phyloP scores from a whole-genome alignment of 345 rosid genomes.

The Camelina neglecta region DNA sequence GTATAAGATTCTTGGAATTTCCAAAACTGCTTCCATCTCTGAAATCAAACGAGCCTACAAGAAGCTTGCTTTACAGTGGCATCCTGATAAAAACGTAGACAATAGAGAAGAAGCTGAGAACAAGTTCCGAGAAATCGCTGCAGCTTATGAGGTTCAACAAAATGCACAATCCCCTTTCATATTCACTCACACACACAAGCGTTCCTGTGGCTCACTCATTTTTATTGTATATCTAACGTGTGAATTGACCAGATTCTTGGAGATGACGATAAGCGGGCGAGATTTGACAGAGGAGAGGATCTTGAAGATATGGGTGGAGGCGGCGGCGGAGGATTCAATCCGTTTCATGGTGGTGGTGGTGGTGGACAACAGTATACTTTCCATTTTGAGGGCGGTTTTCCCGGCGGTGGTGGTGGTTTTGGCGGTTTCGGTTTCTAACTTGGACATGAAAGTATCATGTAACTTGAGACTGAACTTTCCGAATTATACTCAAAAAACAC shows the following conservation, averaged over 20 bases:
- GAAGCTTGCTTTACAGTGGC: conserved; percentile 98
- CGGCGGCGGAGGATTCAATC: conserved; percentile 74
- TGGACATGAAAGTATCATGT: conserved; percentile 36
- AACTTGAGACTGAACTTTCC: conserved; percentile 24
- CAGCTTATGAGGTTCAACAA: conserved; percentile 88
- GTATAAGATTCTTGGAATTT: conserved; percentile 88
- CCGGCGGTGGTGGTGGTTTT: conserved; percentile 80
- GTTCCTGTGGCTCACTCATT: not conserved
- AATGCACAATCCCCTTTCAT: not conserved
- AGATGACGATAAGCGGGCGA: conserved; percentile 86
- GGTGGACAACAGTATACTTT: conserved; percentile 82
- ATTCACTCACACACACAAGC: not conserved
- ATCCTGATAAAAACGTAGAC: conserved; percentile 93
- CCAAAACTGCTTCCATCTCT: conserved; percentile 74
- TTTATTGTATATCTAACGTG: not conserved
- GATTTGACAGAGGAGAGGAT: conserved; percentile 96
- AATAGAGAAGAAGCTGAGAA: conserved; percentile 97
- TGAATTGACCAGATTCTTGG: conserved; percentile 68
- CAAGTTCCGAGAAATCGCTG: conserved; percentile 90
- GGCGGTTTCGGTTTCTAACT: conserved; percentile 74
- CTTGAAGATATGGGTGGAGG: conserved; percentile 91
- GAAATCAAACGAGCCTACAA: conserved; percentile 97
- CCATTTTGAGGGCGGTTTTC: conserved; percentile 91
- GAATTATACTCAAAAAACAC: conserved; percentile 27
- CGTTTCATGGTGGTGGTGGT: conserved; percentile 79